Evolutionary conservation across 2,329 filamentous ascomycete species (phyloP).

Genomic region (Alternaria postmessia): DNA sequence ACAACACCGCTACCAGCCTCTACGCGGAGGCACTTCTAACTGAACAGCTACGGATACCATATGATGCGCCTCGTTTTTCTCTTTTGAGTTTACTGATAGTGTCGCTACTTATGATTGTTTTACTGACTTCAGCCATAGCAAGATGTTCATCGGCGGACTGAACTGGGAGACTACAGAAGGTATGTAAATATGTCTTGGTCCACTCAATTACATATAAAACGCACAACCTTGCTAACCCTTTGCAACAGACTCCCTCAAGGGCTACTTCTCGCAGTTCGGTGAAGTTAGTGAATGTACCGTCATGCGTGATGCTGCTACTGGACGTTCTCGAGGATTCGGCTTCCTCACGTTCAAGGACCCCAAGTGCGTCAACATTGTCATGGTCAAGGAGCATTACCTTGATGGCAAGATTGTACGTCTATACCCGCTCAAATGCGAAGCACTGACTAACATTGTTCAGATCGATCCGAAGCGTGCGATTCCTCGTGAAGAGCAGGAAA

Average conservation of each 20-base stretch:
- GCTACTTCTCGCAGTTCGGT: constrained; percentile 98
- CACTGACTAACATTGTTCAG: constrained; percentile 58
- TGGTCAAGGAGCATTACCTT: constrained; percentile 99
- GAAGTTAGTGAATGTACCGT: constrained; percentile 98
- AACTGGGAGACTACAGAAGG: constrained; percentile 99
- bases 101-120: neutral
- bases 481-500: constrained; percentile 95
- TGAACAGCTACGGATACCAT: constrained; percentile 1
- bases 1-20: neutral
- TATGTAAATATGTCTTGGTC: constrained; percentile 61
- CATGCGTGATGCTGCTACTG: constrained; percentile 96
- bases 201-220: neutral
- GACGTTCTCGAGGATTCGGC: constrained; percentile 92
- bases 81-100: neutral
- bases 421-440: constrained; percentile 14
- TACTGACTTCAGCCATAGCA: constrained; percentile 64
- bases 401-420: constrained; percentile 94
- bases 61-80: constrained; percentile 20
- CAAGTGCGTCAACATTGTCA: constrained; percentile 97
- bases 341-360: constrained; percentile 98
- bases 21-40: neutral
- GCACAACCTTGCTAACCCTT: neutral
- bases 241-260: constrained; percentile 83
- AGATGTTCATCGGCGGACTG: constrained; percentile 99
- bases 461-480: constrained; percentile 99